Conservation (phyloP, 1,284 basidiomycete species). For the Austroboletus niveus region DNA sequence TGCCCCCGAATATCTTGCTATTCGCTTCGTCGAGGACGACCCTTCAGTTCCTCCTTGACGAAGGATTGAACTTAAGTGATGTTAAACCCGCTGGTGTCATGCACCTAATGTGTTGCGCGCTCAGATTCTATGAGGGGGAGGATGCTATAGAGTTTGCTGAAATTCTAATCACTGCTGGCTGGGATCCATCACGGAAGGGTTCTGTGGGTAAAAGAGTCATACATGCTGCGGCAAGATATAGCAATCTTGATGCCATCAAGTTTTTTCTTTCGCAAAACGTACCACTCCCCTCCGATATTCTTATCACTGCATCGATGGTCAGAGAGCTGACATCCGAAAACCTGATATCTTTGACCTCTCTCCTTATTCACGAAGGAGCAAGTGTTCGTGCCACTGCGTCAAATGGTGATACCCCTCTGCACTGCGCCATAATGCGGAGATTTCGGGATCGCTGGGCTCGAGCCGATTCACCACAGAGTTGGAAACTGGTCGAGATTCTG, state of each 20-base stretch:
- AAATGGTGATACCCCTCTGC: slow-evolving; percentile 1
- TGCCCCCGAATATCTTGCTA: neutral
- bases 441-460: no score
- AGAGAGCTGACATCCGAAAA: neutral
- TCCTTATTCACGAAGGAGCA: neutral
- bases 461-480: neutral
- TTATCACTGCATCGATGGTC: neutral
- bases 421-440: neutral
- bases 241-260: neutral
- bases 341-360: neutral
- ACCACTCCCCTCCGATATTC: neutral
- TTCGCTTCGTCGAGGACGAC: neutral
- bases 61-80: neutral
- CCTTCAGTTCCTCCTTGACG: neutral
- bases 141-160: neutral
- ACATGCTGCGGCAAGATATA: neutral
- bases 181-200: slow-evolving; percentile 1
- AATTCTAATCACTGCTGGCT: slow-evolving; percentile 1
- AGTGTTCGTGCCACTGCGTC: neutral
- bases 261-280: slow-evolving; percentile 4
- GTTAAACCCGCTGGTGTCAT: neutral
- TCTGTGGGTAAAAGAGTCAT: neutral
- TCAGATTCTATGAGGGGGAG: neutral
- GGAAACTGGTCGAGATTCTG: neutral
- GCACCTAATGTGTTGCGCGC: neutral